phyloP scores from a whole-genome alignment of 441 rosid genomes.

The Pelargonium australe region DNA sequence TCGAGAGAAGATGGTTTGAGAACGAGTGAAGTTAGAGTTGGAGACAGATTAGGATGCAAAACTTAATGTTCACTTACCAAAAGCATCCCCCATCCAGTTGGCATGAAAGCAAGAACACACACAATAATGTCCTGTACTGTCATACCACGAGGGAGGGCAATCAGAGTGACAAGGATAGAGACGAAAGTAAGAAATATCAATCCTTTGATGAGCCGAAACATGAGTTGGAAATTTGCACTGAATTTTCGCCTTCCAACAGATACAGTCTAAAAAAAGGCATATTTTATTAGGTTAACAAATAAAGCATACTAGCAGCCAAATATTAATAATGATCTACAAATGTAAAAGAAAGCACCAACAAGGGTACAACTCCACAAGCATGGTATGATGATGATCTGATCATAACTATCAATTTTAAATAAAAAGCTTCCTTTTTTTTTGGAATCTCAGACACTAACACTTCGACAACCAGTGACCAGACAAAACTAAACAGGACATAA shows the following conservation, averaged over 20 bases:
- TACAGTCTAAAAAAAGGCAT: slow-evolving; percentile 62
- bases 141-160: slow-evolving; percentile 72
- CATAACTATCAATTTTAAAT: too few relatives aligned
- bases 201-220: slow-evolving; percentile 93
- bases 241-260: slow-evolving; percentile 87
- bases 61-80: slow-evolving; percentile 44
- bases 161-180: slow-evolving; percentile 66
- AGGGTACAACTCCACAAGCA: too few relatives aligned
- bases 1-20: neutral
- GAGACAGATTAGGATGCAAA: neutral
- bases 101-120: slow-evolving; percentile 97
- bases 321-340: too few relatives aligned
- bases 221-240: slow-evolving; percentile 91
- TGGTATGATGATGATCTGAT: too few relatives aligned
- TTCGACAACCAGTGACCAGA: too few relatives aligned
- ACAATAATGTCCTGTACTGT: slow-evolving; percentile 75
- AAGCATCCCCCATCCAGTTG: slow-evolving; percentile 99
- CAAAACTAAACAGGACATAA: too few relatives aligned
- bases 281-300: neutral
- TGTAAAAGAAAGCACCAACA: too few relatives aligned
- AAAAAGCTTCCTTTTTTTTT: too few relatives aligned
- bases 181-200: slow-evolving; percentile 81
- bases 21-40: neutral
- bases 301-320: too few relatives aligned
- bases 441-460: too few relatives aligned